Base-by-base conservation (phyloP, 202 grass and related monocot species). In the Schoenoplectus tabernaemontani region DNA sequence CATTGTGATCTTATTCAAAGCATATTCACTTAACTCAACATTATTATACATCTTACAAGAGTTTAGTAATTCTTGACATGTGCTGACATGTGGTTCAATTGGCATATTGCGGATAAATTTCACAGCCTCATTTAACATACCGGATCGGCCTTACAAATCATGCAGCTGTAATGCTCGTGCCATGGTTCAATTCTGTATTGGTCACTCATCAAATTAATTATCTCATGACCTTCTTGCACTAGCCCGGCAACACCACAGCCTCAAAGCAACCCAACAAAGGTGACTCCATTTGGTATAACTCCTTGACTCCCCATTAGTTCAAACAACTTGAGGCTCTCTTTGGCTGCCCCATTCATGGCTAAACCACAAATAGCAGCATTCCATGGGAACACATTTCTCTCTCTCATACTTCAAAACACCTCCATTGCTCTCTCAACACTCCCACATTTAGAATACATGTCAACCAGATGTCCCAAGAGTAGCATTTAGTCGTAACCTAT, bases 11-110 rank as follows among this genome's bases (percentile, higher is more conserved):
- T 57, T 87, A 20, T 59, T 64, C 13, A 88, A 88, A 24, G 90
- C 86, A 80, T 78, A 79, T 88, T 97, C 90, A 16, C 88, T 90
- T 46, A 97, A 83, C 44, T 81, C 78, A 9, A 97, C 85, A 62
- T 89, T 88, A 77, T 93, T 97, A 77, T 96, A 83, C 42, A 90
- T 81, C 57, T 89, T 96, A 87, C 88, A 93, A 77, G 91, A 87
- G n/a, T 88, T 88, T 85, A 97, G 79, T 88, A 96, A 87, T 48
- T 86, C 88, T 62, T 90, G 88, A 1, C 92, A 93, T 41, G 91
- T 88, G 72, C 87, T 89, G 54, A 93, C 86, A 19, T 86, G 75
- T 30, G 89, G 89, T 13, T 89, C 60, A 22, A 77, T 85, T 42
- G 89, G 93, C 93, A 93, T 93, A 28, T 81, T 86, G 69, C 85